phyloP scores from a whole-genome alignment of 2,329 filamentous ascomycete genomes.

The Fonsecaea erecta region DNA sequence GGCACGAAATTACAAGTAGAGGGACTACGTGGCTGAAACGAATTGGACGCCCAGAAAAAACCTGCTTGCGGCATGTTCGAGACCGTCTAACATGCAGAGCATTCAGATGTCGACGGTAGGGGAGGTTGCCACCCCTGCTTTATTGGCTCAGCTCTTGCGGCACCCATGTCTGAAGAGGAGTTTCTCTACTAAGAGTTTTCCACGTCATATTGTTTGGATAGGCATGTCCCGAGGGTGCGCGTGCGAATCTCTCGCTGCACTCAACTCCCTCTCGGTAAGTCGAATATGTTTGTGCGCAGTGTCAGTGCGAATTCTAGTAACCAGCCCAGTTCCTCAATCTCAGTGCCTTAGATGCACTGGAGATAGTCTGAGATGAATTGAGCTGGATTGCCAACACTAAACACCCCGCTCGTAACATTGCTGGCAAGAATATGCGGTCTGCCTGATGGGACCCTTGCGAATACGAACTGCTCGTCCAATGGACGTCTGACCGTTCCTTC shows the following conservation, averaged over 20 bases:
- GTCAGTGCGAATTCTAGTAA: neutral
- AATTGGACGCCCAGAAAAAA: neutral
- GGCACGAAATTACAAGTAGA: neutral
- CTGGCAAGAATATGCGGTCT: neutral
- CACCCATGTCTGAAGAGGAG: neutral
- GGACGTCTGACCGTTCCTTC: neutral
- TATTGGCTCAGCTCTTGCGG: neutral
- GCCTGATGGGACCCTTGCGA: neutral
- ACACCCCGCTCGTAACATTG: neutral
- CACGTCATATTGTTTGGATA: neutral
- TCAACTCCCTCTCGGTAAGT: neutral
- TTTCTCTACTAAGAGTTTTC: neutral
- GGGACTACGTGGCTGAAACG: neutral
- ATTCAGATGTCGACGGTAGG: neutral
- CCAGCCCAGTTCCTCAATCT: neutral
- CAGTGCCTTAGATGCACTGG: neutral
- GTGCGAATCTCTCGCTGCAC: neutral
- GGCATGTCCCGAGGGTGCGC: neutral
- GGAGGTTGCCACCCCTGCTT: neutral
- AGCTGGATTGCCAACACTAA: neutral
- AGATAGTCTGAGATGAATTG: neutral
- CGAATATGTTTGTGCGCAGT: neutral
- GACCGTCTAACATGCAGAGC: neutral
- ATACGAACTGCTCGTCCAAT: slow-evolving; percentile 8
- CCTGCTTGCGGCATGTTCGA: neutral